Conservation (phyloP, 2,329 filamentous ascomycete species). For the Ophiocordyceps australis region DNA sequence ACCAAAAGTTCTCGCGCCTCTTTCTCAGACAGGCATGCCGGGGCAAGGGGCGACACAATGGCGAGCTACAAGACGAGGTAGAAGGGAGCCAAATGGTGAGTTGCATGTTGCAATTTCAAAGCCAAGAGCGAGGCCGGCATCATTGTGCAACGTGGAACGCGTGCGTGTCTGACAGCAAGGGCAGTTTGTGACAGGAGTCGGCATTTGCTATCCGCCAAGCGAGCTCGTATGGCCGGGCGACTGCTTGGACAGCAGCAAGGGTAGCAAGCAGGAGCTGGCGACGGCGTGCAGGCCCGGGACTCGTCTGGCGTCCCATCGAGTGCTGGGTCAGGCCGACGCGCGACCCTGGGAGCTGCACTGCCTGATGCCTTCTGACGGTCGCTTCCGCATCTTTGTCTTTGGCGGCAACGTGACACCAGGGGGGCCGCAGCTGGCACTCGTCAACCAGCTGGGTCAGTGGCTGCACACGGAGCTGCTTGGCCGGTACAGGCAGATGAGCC, state of each 20-base stretch:
- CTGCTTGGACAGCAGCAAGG: neutral
- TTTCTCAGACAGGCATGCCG: constrained; percentile 40
- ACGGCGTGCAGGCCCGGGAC: constrained; percentile 3
- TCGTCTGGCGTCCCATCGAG: constrained; percentile 18
- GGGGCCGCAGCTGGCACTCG: constrained; percentile 19
- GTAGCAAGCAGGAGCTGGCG: neutral
- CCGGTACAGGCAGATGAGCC: constrained; percentile 11
- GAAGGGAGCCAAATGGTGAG: constrained; percentile 28
- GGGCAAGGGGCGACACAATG: constrained; percentile 42
- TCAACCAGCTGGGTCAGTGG: constrained; percentile 26
- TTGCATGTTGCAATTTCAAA: constrained; percentile 19
- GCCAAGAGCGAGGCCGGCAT: no score
- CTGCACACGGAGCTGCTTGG: constrained; percentile 22
- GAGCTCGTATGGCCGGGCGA: constrained; percentile 4
- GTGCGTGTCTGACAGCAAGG: constrained; percentile 15
- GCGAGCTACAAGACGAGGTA: constrained; percentile 42
- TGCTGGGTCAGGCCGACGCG: constrained; percentile 36
- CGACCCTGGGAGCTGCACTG: constrained; percentile 42
- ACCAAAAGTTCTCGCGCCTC: constrained; percentile 35
- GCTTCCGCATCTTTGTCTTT: constrained; percentile 43
- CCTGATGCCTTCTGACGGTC: constrained; percentile 33
- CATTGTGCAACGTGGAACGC: no score
- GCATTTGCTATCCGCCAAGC: constrained; percentile 3
- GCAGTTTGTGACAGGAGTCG: constrained; percentile 7
- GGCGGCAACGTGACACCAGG: constrained; percentile 36